These are phyloP conservation scores for Primulina tabacum DNA, from an alignment of 257 asterid genomes.

Conservation along the genomic window DNA sequence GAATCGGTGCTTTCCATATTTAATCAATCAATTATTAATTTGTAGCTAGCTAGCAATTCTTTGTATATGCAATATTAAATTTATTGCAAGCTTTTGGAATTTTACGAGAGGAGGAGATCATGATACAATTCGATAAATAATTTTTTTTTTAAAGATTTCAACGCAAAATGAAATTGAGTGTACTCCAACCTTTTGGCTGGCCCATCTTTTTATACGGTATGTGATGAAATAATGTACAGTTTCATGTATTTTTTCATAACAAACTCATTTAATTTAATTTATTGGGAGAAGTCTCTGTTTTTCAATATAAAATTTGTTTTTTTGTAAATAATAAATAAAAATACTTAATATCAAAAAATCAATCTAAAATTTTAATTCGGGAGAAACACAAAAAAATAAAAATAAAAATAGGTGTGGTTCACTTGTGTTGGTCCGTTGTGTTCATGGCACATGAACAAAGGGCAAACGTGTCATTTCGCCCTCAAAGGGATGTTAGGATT, in stretches of 20 bases:
- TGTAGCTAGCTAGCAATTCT: not conserved
- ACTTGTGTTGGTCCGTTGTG: too few species aligned
- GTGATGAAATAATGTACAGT: slow-evolving; percentile 11
- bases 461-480: too few species aligned
- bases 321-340: too few species aligned
- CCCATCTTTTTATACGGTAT: slow-evolving; percentile 39
- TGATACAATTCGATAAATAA: slow-evolving; percentile 11
- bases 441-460: too few species aligned
- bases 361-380: too few species aligned
- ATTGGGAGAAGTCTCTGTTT: too few species aligned
- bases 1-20: slow-evolving; percentile 64
- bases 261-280: too few species aligned
- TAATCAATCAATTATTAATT: not conserved
- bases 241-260: not conserved
- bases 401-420: too few species aligned
- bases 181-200: slow-evolving; percentile 25
- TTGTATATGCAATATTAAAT: not conserved
- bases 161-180: slow-evolving; percentile 29
- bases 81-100: slow-evolving; percentile 19
- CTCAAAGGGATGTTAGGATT: slow-evolving; percentile 17
- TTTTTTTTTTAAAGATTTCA: not conserved
- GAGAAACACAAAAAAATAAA: too few species aligned
- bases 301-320: too few species aligned
- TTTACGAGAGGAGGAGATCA: slow-evolving; percentile 29
- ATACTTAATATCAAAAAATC: too few species aligned